phyloP scores from a whole-genome alignment of 2,329 filamentous ascomycete species.

The Sporothrix schenckii region DNA sequence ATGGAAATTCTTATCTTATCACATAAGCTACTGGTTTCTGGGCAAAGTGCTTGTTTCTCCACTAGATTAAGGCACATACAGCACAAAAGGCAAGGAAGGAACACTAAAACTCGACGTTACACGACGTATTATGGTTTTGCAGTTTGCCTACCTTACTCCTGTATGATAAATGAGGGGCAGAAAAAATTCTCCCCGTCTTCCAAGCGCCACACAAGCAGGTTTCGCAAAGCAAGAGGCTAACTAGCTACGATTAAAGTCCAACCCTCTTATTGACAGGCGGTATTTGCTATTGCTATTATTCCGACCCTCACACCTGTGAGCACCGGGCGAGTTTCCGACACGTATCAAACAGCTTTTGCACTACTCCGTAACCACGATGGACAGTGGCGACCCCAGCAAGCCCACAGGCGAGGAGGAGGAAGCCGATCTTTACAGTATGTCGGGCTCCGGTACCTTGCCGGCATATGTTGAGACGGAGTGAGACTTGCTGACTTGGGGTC shows the following conservation, averaged over 20 bases:
- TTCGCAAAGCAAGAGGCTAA: not conserved
- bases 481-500: conserved; percentile 14
- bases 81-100: not conserved
- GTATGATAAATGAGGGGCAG: conserved; percentile 27
- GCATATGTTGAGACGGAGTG: too few species aligned
- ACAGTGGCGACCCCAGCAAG: conserved; percentile 36
- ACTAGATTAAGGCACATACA: not conserved
- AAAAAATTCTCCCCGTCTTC: conserved; percentile 22
- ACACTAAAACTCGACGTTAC: not conserved
- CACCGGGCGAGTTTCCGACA: not conserved
- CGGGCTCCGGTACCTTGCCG: too few species aligned
- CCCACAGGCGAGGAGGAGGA: conserved; percentile 47
- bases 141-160: not conserved
- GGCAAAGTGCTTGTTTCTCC: not conserved
- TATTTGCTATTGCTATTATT: not conserved
- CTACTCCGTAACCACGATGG: conserved; percentile 34
- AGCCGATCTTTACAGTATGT: conserved; percentile 59
- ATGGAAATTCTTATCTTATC: conserved; percentile 18
- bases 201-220: not conserved
- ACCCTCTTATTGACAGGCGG: too few species aligned
- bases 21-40: not conserved
- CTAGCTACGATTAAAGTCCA: too few species aligned
- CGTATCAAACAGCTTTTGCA: not conserved
- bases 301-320: not conserved
- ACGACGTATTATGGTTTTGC: not conserved